These are phyloP conservation scores for Gautieria morchelliformis DNA, from an alignment of 768 basidiomycete genomes.

Conservation along the genomic window DNA sequence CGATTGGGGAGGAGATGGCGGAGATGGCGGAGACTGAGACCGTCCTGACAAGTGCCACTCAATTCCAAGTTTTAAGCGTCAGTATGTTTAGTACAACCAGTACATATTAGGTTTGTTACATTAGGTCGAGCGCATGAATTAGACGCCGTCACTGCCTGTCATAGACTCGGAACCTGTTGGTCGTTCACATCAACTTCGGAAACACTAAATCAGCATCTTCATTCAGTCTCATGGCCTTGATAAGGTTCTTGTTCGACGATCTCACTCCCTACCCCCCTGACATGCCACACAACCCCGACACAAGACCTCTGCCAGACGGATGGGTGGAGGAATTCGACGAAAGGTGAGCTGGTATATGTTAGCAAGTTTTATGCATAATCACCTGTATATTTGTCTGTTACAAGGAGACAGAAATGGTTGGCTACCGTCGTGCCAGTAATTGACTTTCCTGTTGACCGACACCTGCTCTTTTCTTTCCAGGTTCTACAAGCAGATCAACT, in stretches of 20 bases:
- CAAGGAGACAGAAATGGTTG: conserved; percentile 1
- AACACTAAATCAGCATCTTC: background rate
- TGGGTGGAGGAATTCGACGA: conserved; percentile 7
- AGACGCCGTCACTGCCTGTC: too few species aligned
- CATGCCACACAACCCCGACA: conserved; percentile 1
- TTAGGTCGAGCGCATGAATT: too few species aligned
- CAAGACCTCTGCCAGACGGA: conserved; percentile 2
- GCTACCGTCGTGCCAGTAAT: background rate
- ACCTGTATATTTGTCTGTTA: background rate
- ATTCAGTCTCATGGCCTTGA: background rate
- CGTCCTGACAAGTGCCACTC: background rate
- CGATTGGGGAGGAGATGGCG: conserved; percentile 8
- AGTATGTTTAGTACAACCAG: background rate
- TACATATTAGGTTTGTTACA: too few species aligned
- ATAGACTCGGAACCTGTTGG: too few species aligned
- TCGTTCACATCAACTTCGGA: too few species aligned
- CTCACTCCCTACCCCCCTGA: background rate
- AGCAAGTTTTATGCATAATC: background rate
- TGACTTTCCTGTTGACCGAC: background rate
- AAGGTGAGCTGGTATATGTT: background rate
- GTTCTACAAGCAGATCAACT: background rate
- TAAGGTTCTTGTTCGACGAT: background rate
- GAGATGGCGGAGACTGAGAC: background rate
- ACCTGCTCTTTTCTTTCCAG: background rate
- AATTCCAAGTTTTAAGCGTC: background rate